Evolutionary conservation across 305 asterid genomes (phyloP).

Genomic region (Fraxinus albicans): DNA sequence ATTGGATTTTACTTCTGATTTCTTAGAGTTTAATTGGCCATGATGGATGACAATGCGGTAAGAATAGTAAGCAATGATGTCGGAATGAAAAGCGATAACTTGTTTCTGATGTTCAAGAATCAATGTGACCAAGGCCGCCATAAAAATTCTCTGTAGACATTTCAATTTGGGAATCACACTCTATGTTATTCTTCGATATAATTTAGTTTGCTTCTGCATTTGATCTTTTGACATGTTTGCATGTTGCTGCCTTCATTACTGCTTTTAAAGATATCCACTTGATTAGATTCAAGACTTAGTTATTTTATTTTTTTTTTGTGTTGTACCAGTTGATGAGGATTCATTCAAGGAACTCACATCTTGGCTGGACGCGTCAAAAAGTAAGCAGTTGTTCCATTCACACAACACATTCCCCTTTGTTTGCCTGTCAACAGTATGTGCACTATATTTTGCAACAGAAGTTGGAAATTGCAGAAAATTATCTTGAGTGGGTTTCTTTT

Average conservation of each 20-base stretch:
- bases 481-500: background rate
- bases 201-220: background rate
- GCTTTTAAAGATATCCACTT: background rate
- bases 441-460: conserved; percentile 3
- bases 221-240: background rate
- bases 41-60: conserved; percentile 10
- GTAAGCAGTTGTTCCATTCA: background rate
- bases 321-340: conserved; percentile 3
- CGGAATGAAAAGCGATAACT: background rate
- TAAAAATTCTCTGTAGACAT: conserved; percentile 10
- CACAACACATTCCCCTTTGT: conserved; percentile 5
- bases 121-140: background rate
- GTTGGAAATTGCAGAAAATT: background rate
- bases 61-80: background rate
- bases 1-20: background rate
- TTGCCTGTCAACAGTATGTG: background rate
- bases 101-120: background rate
- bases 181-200: background rate
- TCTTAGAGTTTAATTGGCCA: conserved; percentile 5
- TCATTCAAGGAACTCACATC: background rate
- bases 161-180: background rate
- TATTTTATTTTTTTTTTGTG: background rate
- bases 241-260: background rate
- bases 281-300: background rate
- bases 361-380: background rate